Evolutionary conservation across 1,284 basidiomycete genomes (phyloP).

Genomic region (Rhizoctonia solani): DNA sequence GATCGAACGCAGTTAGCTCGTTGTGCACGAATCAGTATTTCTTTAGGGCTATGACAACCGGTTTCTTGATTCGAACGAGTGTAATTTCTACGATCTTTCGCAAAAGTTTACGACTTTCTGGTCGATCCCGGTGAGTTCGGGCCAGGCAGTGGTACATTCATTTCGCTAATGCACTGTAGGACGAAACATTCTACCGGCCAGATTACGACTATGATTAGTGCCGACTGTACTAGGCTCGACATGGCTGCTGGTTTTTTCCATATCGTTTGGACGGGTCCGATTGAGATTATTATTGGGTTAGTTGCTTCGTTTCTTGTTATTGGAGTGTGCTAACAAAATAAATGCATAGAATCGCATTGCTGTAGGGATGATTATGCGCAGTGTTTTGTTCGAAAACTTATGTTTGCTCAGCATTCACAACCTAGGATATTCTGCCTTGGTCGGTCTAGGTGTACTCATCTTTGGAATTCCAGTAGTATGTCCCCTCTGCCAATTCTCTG

Average conservation of each 20-base stretch:
- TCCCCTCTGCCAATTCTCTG: slow-evolving; percentile 34
- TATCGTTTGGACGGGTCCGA: slow-evolving; percentile 49
- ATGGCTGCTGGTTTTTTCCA: slow-evolving; percentile 54
- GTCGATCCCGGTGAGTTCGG: slow-evolving; percentile 25
- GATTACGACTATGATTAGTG: slow-evolving; percentile 72
- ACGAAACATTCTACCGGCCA: slow-evolving; percentile 59
- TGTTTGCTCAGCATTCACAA: slow-evolving; percentile 26
- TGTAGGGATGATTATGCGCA: slow-evolving; percentile 53
- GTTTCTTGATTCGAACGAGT: slow-evolving; percentile 34
- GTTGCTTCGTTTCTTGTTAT: slow-evolving; percentile 47
- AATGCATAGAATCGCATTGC: slow-evolving; percentile 64
- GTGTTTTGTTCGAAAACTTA: background rate
- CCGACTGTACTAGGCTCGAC: slow-evolving; percentile 62
- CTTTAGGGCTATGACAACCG: slow-evolving; percentile 34
- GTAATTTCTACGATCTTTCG: slow-evolving; percentile 29
- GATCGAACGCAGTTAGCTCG: slow-evolving; percentile 4
- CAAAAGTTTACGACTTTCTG: slow-evolving; percentile 19
- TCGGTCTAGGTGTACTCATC: slow-evolving; percentile 61
- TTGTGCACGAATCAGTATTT: slow-evolving; percentile 35
- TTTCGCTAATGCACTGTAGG: background rate
- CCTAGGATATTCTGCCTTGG: slow-evolving; percentile 66
- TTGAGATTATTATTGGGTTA: slow-evolving; percentile 30
- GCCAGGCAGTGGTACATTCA: background rate
- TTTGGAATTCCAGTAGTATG: slow-evolving; percentile 41
- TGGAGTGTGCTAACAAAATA: slow-evolving; percentile 63